Evolutionary conservation across 352 stramenopile species (phyloP), one percentile per base, ranked within the genome.

Genomic region (Globisporangium abappressorium): DNA sequence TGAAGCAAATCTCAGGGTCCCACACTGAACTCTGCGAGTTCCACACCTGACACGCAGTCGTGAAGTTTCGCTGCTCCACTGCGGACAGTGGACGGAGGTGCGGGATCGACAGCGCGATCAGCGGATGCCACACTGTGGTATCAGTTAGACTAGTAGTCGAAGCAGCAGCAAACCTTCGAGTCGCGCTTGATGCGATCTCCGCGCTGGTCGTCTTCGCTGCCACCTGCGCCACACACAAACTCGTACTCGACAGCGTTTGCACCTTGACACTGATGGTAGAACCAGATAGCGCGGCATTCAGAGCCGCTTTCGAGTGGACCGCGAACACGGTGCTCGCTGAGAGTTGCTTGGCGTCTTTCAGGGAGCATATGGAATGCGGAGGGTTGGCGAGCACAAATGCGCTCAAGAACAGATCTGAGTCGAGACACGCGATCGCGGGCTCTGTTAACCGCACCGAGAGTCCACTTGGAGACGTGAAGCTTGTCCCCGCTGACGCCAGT

Each of bases 1-100:
- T 91, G 57, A 84, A 86, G 62, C 85, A 94, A 4, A 88, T 68
- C 4, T 86, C 73, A 11, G 68, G 46, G 1, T 82, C 73, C 79
- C 79, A 94, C n/a, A 56, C 51, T 1, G 66, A 71, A 0, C 24
- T 56, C 4, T 74, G 62, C 0, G 66, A 28, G 41, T 87, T 81
- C 85, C 85, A 94, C 9, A 77, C 73, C 3, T 79, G 72, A 59
- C 85, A 94, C 0, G 68, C 59, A 0, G 84, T 92, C 2, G 84
- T 79, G 62, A 91, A 94, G 41, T 91, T 88, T 15, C 70, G 71
- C 59, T 82, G 69, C 28, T 90, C 80, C 8, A 89, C 61, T 0
- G 64, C 38, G 1, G 79, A 75, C 2, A 94, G 62, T n/a, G 67
- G 26, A 3, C 81, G 74, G 0, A 69, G 14, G 24, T 92, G 85